Percentiles rank a stretch among this genome's conserved stretches.
Conservation (phyloP, 2,329 filamentous ascomycete species). For the Ophiostoma sp. region DNA sequence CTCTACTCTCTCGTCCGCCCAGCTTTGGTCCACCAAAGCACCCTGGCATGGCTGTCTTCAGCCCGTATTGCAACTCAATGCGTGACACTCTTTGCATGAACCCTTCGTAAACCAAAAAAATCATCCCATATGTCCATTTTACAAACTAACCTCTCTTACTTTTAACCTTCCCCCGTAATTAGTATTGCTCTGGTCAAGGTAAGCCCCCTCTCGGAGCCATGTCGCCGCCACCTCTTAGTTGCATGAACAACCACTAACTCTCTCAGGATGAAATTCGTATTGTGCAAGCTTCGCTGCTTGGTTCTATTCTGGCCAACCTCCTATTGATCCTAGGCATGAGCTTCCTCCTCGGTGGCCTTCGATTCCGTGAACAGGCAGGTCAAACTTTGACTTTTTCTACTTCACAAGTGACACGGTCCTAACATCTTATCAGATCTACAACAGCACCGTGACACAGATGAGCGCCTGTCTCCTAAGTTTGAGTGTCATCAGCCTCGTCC, state of each 20-base stretch:
- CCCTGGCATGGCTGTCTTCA: slow-evolving; percentile 19
- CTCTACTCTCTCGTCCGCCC: slow-evolving; percentile 11
- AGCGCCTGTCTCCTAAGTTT: slow-evolving; percentile 88
- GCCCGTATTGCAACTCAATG: slow-evolving; percentile 26
- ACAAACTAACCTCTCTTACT: slow-evolving; percentile 39
- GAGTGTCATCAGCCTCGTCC: slow-evolving; percentile 82
- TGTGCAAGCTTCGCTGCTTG: slow-evolving; percentile 85
- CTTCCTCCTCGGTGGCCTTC: slow-evolving; percentile 81
- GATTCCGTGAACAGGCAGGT: slow-evolving; percentile 78
- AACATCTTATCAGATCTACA: slow-evolving; percentile 66
- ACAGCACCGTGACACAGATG: slow-evolving; percentile 94
- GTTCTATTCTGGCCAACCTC: slow-evolving; percentile 85
- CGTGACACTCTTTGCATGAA: slow-evolving; percentile 23
- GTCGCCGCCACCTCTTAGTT: too few species aligned
- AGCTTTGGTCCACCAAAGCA: slow-evolving; percentile 20
- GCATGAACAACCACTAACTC: slow-evolving; percentile 18
- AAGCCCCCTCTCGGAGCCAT: slow-evolving; percentile 28
- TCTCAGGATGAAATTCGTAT: slow-evolving; percentile 76
- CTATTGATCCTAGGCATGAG: slow-evolving; percentile 89
- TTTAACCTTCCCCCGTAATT: slow-evolving; percentile 32
- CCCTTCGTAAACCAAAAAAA: neutral
- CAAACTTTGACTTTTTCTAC: neutral
- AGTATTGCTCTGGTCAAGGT: slow-evolving; percentile 76
- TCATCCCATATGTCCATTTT: slow-evolving; percentile 4
- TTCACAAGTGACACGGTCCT: neutral